These are phyloP conservation scores for Boletus vermiculosoides DNA, from an alignment of 768 basidiomycete species.

Conservation along the genomic window DNA sequence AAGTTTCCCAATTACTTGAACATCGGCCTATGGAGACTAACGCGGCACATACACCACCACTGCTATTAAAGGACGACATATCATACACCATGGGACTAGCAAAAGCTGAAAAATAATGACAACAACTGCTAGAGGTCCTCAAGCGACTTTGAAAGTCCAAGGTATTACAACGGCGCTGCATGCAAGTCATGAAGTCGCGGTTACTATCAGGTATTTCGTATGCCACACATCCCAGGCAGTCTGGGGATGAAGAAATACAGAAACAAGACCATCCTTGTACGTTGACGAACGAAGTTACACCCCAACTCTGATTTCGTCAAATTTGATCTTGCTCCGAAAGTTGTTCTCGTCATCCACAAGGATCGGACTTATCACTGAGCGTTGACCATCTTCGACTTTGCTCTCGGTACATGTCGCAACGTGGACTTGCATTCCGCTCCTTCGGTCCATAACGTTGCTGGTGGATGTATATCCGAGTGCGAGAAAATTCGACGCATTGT, in stretches of 20 bases:
- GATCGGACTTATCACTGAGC: not conserved
- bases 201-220: not conserved
- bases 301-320: not conserved
- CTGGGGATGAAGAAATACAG: no score
- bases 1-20: not conserved
- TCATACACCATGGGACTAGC: not conserved
- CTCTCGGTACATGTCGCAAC: not conserved
- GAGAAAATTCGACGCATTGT: not conserved
- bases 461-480: not conserved
- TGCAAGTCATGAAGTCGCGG: not conserved
- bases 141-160: not conserved
- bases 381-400: not conserved
- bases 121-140: not conserved
- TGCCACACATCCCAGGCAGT: not conserved
- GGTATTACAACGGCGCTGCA: not conserved
- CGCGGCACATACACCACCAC: no score
- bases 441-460: not conserved
- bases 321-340: slow-evolving; percentile 8
- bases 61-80: not conserved
- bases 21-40: not conserved
- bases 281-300: no score
- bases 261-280: not conserved
- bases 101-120: not conserved
- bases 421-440: slow-evolving; percentile 1
- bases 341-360: not conserved